A percentile compares a stretch with the other conserved stretches of the same genome.
Evolutionary conservation across 805 yeast species (phyloP).

Genomic region (Metschnikowia gelsemii): DNA sequence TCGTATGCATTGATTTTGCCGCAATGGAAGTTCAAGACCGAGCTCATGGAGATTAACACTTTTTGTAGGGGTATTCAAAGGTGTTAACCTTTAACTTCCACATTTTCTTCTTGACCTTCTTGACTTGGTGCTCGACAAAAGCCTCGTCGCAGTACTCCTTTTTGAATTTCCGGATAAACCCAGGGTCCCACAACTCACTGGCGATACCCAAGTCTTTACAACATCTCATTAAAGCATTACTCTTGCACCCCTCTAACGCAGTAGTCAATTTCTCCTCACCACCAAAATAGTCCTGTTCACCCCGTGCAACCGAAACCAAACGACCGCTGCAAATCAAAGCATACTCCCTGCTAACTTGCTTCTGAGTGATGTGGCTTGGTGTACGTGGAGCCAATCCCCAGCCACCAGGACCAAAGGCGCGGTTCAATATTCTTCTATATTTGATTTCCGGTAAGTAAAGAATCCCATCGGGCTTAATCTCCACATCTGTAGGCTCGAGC

Average conservation of each 20-base stretch:
- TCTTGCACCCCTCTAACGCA: constrained; percentile 95
- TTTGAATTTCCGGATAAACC: constrained; percentile 58
- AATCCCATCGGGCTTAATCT: constrained; percentile 93
- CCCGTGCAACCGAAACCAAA: constrained; percentile 87
- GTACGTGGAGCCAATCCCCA: constrained; percentile 98
- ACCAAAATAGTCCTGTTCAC: constrained; percentile 89
- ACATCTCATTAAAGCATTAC: constrained; percentile 96
- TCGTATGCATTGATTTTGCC: too few species aligned
- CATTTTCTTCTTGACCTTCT: constrained; percentile 82
- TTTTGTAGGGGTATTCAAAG: constrained; percentile 83
- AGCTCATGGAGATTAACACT: constrained; percentile 13
- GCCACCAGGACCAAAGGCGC: constrained; percentile 97
- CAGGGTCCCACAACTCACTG: constrained; percentile 96
- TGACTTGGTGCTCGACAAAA: constrained; percentile 79
- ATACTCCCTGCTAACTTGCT: constrained; percentile 82
- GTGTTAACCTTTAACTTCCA: constrained; percentile 81
- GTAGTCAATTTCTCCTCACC: constrained; percentile 85
- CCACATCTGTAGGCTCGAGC: constrained; percentile 72
- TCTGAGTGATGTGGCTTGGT: constrained; percentile 72
- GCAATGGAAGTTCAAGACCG: too few species aligned
- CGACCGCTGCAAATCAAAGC: constrained; percentile 86
- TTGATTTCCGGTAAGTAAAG: constrained; percentile 92
- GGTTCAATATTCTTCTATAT: constrained; percentile 83
- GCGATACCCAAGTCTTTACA: constrained; percentile 97
- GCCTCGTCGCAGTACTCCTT: constrained; percentile 65